Percentiles rank a stretch among this genome's conserved stretches.
phyloP scores from a whole-genome alignment of 2,329 filamentous ascomycete genomes.

The Trichoderma sp. region DNA sequence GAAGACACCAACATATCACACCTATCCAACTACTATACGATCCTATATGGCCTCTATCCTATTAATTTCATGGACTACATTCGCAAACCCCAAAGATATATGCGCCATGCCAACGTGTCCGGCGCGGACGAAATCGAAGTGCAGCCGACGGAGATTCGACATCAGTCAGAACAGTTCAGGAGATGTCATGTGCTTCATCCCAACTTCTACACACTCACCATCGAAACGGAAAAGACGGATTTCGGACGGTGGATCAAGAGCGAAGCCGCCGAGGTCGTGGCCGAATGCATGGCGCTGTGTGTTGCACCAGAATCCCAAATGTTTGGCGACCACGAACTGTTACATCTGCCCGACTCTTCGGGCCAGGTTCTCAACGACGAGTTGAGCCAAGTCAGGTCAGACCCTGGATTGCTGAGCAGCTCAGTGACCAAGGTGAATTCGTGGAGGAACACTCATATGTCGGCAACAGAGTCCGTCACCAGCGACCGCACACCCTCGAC shows the following conservation, averaged over 20 bases:
- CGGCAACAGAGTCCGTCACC: constrained; percentile 46
- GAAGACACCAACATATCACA: constrained; percentile 66
- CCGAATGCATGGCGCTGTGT: constrained; percentile 74
- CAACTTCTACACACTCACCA: constrained; percentile 79
- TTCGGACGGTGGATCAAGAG: constrained; percentile 76
- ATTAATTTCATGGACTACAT: constrained; percentile 88
- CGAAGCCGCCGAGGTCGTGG: constrained; percentile 76
- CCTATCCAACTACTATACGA: constrained; percentile 74
- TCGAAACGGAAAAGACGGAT: constrained; percentile 78
- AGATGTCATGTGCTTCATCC: constrained; percentile 74
- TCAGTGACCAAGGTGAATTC: constrained; percentile 43
- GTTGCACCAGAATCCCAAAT: constrained; percentile 32
- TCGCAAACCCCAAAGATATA: constrained; percentile 75
- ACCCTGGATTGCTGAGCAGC: constrained; percentile 44
- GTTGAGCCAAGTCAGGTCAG: constrained; percentile 37
- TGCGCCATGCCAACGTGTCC: constrained; percentile 70
- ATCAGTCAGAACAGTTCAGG: constrained; percentile 73
- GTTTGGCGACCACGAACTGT: constrained; percentile 29
- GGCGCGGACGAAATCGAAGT: constrained; percentile 75
- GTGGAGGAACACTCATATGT: constrained; percentile 58
- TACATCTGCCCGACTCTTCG: constrained; percentile 27
- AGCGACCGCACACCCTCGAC: constrained; percentile 42
- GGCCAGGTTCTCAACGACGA: constrained; percentile 33
- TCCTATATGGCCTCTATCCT: constrained; percentile 80
- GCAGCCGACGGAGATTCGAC: constrained; percentile 74